phyloP scores from a whole-genome alignment of 805 yeast species.

The Kodamaea leandrae region DNA sequence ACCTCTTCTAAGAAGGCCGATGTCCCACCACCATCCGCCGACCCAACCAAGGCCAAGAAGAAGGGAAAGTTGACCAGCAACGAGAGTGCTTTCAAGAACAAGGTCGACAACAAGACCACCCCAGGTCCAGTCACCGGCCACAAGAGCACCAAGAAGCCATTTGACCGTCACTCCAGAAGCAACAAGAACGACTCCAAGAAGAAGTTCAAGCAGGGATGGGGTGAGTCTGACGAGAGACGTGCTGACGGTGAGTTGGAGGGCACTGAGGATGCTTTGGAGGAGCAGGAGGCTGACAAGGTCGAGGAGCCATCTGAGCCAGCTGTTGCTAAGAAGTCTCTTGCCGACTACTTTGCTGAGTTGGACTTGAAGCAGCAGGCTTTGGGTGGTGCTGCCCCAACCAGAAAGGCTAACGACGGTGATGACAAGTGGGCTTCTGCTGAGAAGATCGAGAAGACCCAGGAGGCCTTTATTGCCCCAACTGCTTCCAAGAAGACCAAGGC shows the following conservation, averaged over 20 bases:
- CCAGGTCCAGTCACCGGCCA: conserved; percentile 54
- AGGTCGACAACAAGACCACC: conserved; percentile 64
- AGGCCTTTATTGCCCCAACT: conserved; percentile 57
- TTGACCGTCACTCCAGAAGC: conserved; percentile 85
- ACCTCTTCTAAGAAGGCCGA: conserved; percentile 87
- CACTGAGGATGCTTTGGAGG: conserved; percentile 39
- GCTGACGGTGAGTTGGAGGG: conserved; percentile 62
- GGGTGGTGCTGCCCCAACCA: conserved; percentile 35
- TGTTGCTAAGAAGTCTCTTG: conserved; percentile 62
- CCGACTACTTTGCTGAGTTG: conserved; percentile 79
- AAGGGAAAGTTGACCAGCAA: conserved; percentile 74
- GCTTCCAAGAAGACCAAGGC: conserved; percentile 63
- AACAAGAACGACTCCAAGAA: conserved; percentile 83
- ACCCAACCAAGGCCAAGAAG: conserved; percentile 73
- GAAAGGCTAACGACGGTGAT: conserved; percentile 61
- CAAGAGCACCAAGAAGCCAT: conserved; percentile 55
- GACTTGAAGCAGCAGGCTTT: conserved; percentile 41
- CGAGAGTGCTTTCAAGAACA: conserved; percentile 77
- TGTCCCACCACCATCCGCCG: conserved; percentile 76
- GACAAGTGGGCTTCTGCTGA: conserved; percentile 54
- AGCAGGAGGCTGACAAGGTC: conserved; percentile 37
- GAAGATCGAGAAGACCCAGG: conserved; percentile 63
- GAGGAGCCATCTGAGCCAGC: conserved; percentile 44
- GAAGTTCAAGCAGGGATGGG: conserved; percentile 86
- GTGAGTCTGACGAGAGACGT: conserved; percentile 67